Base-by-base conservation (phyloP, 2,329 filamentous ascomycete genomes). In the Botrytis sinoallii region DNA sequence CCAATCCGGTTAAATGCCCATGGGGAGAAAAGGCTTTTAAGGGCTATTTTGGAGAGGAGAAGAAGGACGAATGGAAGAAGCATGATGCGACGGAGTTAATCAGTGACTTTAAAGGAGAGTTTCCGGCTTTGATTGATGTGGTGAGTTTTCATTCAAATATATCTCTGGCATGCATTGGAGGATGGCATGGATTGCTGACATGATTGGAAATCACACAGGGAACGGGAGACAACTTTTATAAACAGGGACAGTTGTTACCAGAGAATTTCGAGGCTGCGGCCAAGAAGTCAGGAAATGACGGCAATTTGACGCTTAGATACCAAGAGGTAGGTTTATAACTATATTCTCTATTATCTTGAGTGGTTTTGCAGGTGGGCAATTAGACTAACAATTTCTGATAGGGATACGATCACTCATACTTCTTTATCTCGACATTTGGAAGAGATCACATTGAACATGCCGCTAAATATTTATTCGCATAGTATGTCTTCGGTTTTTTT, bases 331-430 rank as follows among this genome's bases (percentile, higher is more conserved):
- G 87, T 81, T 70, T 32, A 32, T 57, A 2, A 25, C 10, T 25
- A 55, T 32, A 25, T 66, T 35, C 9, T 22, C 20, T 29, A 4
- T 4, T 29, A 14, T 44, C 42, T 46, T 20, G 14, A 18, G 14
- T 35, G 14, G 9, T 14, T 6, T n/a, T 46, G 16, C 29, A 60
- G 25, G 22, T n/a, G 40, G 55, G 20, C 46, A 29, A n/a, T 38
- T 48, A 22, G 74, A 69, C 76, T 79, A 72, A 72, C 22, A 14
- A 77, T 44, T 40, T 18, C 29, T 29, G 55, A 59, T 81, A 93
- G 84, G 94, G 91, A 75, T 98, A 99, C 81, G 96, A 99, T 83
- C 96, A 99, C 85, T 97, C 94, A 76, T 99, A 99, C 85, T 99
- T 90, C 84, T 98, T 97, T 84, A 97, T 99, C 86, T 91, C 95